Evolutionary conservation across 1,284 basidiomycete species (phyloP), one percentile per base, ranked within the genome.

Genomic region (Veloporphyrellus conicus): DNA sequence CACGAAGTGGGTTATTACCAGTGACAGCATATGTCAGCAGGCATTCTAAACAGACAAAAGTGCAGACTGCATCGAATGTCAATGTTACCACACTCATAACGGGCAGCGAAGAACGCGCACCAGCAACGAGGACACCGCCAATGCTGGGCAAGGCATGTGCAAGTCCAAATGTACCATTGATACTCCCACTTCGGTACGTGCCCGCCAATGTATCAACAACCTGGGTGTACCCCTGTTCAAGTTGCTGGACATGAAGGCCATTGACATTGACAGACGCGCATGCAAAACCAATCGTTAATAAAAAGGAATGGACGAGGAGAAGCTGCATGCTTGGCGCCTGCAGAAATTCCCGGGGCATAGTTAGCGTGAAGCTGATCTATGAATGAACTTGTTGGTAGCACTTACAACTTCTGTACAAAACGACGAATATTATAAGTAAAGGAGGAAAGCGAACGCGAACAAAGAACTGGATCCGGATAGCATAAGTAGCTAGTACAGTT

Each of bases 191-290:
- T 25, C 23, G 5, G 23, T n/a, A n/a, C n/a, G n/a, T n/a, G n/a
- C n/a, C n/a, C n/a, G n/a, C n/a, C n/a, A n/a, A n/a, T n/a, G n/a
- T n/a, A n/a, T n/a, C n/a, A n/a, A n/a, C n/a, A n/a, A n/a, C n/a
- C n/a, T n/a, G n/a, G n/a, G n/a, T n/a, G n/a, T n/a, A n/a, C n/a
- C n/a, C n/a, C n/a, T n/a, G n/a, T n/a, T n/a, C n/a, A n/a, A n/a
- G n/a, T n/a, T n/a, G n/a, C 53, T 72, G 69, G 19, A 61, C 62
- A 20, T 25, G 23, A 25, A 52, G 52, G 22, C 61, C 59, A 42
- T 68, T 67, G 14, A 67, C 59, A 11, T 68, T 70, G 15, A 72
- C 47, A 15, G 52, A 41, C 37, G 54, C 59, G 28, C 28, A 43
- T 33, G 32, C 48, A 8, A 53, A 27, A 18, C 45, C 45, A 18